Evolutionary conservation across 139 green algal genomes (phyloP).

Genomic region (Picocystis salinarum): DNA sequence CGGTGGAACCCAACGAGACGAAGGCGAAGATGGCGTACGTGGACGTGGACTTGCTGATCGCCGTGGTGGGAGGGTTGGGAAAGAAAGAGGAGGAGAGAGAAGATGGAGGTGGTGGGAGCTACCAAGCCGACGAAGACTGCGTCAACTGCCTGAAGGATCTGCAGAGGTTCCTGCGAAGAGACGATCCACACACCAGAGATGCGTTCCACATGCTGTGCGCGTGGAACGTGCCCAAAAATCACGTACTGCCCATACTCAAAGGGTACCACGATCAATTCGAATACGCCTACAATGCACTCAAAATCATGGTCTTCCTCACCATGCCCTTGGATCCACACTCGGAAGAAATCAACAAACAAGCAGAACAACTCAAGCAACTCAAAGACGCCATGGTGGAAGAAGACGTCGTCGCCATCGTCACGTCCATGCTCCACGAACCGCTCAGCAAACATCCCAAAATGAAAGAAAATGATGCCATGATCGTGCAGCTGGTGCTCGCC

Average conservation of each 20-base stretch:
- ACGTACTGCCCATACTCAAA: conserved; percentile 69
- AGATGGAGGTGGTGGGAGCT: conserved; percentile 21
- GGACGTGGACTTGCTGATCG: conserved; percentile 54
- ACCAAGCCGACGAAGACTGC: conserved; percentile 50
- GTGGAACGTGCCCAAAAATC: conserved; percentile 25
- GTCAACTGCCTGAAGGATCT: conserved; percentile 62
- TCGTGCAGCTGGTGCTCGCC: conserved; percentile 68
- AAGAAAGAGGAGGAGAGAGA: conserved; percentile 14
- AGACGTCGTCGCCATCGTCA: conserved; percentile 37
- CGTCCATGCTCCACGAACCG: conserved; percentile 43
- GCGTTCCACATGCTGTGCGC: conserved; percentile 56
- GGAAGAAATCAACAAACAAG: conserved; percentile 23
- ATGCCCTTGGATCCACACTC: conserved; percentile 45
- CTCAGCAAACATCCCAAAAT: conserved; percentile 43
- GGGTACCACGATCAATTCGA: conserved; percentile 51
- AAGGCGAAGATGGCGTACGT: too few relatives aligned
- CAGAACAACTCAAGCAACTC: conserved; percentile 26
- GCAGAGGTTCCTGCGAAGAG: conserved; percentile 65
- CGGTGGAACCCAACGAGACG: too few relatives aligned
- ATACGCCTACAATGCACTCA: conserved; percentile 71
- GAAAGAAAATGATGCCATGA: conserved; percentile 30
- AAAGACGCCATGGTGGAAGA: conserved; percentile 42
- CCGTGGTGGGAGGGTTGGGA: conserved; percentile 48
- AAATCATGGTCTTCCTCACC: conserved; percentile 75
- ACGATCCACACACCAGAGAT: conserved; percentile 45